Evolutionary conservation across 2,329 filamentous ascomycete genomes (phyloP).

Genomic region (Clonostachys byssicola): DNA sequence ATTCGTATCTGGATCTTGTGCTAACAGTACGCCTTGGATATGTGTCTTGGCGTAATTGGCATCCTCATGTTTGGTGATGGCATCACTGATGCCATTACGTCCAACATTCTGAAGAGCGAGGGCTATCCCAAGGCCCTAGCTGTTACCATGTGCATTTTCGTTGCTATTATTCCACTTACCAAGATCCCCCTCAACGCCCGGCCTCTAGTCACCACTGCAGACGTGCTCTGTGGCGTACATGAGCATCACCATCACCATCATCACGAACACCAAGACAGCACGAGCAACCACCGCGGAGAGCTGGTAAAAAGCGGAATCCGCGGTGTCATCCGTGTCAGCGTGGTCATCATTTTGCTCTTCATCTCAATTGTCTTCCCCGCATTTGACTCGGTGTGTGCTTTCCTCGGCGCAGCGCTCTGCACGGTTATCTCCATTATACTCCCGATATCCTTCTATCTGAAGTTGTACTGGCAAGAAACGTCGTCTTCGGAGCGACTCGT

Average conservation of each 20-base stretch:
- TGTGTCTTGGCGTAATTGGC: conserved; percentile 76
- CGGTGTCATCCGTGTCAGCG: conserved; percentile 59
- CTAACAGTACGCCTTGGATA: conserved; percentile 69
- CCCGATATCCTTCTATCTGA: conserved; percentile 84
- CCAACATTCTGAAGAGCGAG: conserved; percentile 73
- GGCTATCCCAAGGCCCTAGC: conserved; percentile 73
- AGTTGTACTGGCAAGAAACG: conserved; percentile 77
- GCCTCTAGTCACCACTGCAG: conserved; percentile 80
- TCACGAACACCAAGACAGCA: conserved; percentile 23
- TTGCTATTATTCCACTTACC: conserved; percentile 89
- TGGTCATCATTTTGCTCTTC: conserved; percentile 67
- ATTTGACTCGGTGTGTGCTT: conserved; percentile 87
- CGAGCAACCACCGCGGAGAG: conserved; percentile 30
- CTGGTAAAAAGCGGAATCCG: conserved; percentile 43
- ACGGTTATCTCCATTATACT: conserved; percentile 93
- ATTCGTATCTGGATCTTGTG: background rate
- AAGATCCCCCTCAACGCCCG: conserved; percentile 91
- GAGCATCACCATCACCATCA: conserved; percentile 23
- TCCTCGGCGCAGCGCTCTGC: conserved; percentile 85
- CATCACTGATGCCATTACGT: conserved; percentile 86
- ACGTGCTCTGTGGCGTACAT: conserved; percentile 75
- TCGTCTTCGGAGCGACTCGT: conserved; percentile 55
- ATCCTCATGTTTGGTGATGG: conserved; percentile 91
- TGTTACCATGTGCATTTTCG: conserved; percentile 78
- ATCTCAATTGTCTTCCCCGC: conserved; percentile 69